Base-by-base conservation (phyloP, 257 asterid genomes). In the Rauvolfia tetraphylla region DNA sequence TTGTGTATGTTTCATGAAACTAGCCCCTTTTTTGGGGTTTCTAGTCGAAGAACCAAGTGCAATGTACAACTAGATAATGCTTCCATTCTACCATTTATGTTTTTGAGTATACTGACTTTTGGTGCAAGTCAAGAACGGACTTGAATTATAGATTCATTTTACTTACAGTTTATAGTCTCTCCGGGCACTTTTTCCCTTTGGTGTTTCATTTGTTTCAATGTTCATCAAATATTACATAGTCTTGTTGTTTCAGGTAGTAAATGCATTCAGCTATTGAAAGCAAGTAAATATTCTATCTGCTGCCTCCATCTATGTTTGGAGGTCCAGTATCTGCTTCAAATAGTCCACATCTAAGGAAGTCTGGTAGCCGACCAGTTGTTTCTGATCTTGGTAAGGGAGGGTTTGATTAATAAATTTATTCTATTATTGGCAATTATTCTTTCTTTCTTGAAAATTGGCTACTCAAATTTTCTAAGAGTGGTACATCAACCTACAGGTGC, bases 251-350 rank as follows among this genome's bases (percentile, higher is more conserved):
- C 75, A 82, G 81, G 81, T 83, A 71, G 53, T 39, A 78, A 67
- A 49, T 75, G 62, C 75, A 53, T 76, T 33, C 73, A 57, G 49
- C 78, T 73, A 81, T 14, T 69, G 75, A 82, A 65, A 82, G 77
- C 59, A 77, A 75, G 76, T 59, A 63, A 62, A 75, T 68, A 58
- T 68, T 80, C 78, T 79, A 79, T 42, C 53, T 12, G 58, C 65
- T 69, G 68, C 95, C 90, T 85, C 90, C 95, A 88, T 91, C 95
- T 86, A 90, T 95, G 97, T 87, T 93, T 84, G 99, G 97, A 89
- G 91, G 95, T 83, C 84, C 82, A 58, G 88, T 78, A 79, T 81
- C 89, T 81, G 77, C 77, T 79, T 92, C 97, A 82, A 87, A 82
- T 70, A 95, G 96, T 89, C 93, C 99, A 76, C 98, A 91, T 84